These are phyloP conservation scores for Cercospora sojina DNA, from an alignment of 2,329 filamentous ascomycete species.

Conservation along the genomic window DNA sequence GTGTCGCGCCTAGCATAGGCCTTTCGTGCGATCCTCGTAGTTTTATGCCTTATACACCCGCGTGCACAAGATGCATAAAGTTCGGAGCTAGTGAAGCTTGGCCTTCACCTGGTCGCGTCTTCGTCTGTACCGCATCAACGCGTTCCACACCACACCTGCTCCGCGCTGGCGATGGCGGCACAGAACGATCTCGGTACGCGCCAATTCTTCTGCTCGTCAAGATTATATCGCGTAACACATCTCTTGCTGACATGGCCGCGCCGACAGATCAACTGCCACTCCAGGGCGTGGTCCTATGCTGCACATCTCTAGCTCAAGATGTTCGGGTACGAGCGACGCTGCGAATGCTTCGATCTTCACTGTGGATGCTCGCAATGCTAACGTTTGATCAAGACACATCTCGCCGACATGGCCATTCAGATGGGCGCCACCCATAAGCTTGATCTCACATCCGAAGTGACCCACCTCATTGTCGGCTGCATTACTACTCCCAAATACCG, in stretches of 20 bases:
- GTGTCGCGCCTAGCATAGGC: not conserved
- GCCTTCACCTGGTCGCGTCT: not conserved
- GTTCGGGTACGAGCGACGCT: slow-evolving; percentile 32
- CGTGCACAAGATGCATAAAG: not conserved
- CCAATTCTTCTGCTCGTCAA: slow-evolving; percentile 4
- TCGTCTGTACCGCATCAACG: slow-evolving; percentile 8
- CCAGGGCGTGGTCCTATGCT: slow-evolving; percentile 35
- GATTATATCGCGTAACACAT: not conserved
- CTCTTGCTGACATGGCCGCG: slow-evolving; percentile 9
- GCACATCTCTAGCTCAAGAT: slow-evolving; percentile 37
- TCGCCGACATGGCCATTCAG: slow-evolving; percentile 63
- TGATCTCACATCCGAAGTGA: slow-evolving; percentile 93
- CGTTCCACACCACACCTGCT: slow-evolving; percentile 1
- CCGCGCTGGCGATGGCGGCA: slow-evolving; percentile 23
- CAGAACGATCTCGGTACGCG: slow-evolving; percentile 17
- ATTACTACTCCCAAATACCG: slow-evolving; percentile 91
- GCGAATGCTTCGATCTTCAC: not conserved
- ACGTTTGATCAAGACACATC: slow-evolving; percentile 26
- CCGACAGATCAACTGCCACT: slow-evolving; percentile 27
- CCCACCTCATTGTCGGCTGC: slow-evolving; percentile 87
- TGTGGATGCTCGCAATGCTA: not conserved
- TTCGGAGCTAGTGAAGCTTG: not conserved
- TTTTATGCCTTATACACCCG: not conserved
- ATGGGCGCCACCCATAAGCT: slow-evolving; percentile 86
- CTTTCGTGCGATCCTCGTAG: not conserved